Evolutionary conservation across 2,329 filamentous ascomycete species (phyloP), one percentile per base, ranked within the genome.

Genomic region (Exophiala spinifera): DNA sequence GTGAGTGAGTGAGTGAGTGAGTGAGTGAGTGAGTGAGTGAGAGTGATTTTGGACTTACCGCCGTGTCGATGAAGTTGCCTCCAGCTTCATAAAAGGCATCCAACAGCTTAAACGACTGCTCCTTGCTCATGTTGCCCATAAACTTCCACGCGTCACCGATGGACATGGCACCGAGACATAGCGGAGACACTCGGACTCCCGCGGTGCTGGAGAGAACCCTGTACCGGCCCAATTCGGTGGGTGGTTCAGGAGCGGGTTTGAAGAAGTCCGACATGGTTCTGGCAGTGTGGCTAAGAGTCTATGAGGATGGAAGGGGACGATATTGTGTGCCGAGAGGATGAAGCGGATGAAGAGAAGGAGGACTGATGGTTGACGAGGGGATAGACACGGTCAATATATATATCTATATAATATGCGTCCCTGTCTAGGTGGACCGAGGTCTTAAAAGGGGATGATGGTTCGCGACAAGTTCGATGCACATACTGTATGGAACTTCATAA

Each of bases 41-140:
- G 17, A 7, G 25, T 23, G 1, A 25, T 25, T 7, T 25, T 25
- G 4, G n/a, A 40, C 57, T 44, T 55, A 60, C 57, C 7, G 77
- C 61, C 21, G 84, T 88, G 67, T 89, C 87, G 64, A 89, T 84
- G 68, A 89, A 89, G 70, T 89, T 89, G 20, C 87, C 86, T 3
- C 84, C 84, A 0, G 83, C 77, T 20, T 63, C 76, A 55, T 79
- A 82, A 70, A 81, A 89, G 65, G 79, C 82, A 64, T 89, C 85
- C 7, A 89, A 76, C 21, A 89, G 81, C 17, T 76, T 73, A 61
- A 87, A 85, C 1, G 80, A 76, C 1, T 78, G 78, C 46, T 81
- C 74, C 65, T 88, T 82, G 66, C 81, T 77, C 69, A 85, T 88
- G 34, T 78, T 76, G 13, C 55, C 55, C 51, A 57, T 46, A 36